Conservation (phyloP, 306 rosid genomes). For the Corylus americana region DNA sequence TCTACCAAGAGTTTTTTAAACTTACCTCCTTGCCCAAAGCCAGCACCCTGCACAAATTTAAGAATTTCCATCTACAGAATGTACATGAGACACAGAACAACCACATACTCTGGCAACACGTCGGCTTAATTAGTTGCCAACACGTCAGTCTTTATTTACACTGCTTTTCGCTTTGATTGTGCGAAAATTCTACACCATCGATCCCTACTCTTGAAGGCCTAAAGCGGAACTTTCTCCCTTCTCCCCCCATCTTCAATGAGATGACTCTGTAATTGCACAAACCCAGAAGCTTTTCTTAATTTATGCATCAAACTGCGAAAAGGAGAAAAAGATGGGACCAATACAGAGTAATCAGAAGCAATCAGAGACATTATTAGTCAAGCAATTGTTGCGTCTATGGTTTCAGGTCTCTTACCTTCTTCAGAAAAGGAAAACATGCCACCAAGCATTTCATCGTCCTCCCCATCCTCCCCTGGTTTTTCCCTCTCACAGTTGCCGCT, state of each 20-base stretch:
- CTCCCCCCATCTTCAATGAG: slow-evolving; percentile 1
- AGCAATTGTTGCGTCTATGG: slow-evolving; percentile 7
- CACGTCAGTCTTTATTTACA: slow-evolving; percentile 27
- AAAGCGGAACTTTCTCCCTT: background rate
- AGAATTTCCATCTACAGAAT: slow-evolving; percentile 40
- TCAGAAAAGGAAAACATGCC: slow-evolving; percentile 63
- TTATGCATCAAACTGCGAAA: slow-evolving; percentile 32
- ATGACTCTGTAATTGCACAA: slow-evolving; percentile 7
- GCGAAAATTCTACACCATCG: background rate
- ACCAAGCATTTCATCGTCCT: slow-evolving; percentile 59
- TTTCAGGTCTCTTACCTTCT: slow-evolving; percentile 46
- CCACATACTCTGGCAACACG: slow-evolving; percentile 15
- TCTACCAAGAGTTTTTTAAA: slow-evolving; percentile 24
- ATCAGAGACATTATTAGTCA: background rate
- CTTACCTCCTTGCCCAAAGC: slow-evolving; percentile 15
- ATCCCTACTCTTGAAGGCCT: background rate
- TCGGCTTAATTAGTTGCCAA: slow-evolving; percentile 26
- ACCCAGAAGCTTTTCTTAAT: background rate
- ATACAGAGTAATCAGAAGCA: background rate
- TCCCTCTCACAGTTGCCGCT: slow-evolving; percentile 40
- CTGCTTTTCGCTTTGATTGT: slow-evolving; percentile 8
- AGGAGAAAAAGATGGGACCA: background rate
- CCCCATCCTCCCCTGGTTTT: slow-evolving; percentile 45
- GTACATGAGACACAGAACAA: slow-evolving; percentile 34
- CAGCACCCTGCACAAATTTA: slow-evolving; percentile 33